Base-by-base conservation (phyloP, 2,329 filamentous ascomycete species). In the Aspergillus unguis region DNA sequence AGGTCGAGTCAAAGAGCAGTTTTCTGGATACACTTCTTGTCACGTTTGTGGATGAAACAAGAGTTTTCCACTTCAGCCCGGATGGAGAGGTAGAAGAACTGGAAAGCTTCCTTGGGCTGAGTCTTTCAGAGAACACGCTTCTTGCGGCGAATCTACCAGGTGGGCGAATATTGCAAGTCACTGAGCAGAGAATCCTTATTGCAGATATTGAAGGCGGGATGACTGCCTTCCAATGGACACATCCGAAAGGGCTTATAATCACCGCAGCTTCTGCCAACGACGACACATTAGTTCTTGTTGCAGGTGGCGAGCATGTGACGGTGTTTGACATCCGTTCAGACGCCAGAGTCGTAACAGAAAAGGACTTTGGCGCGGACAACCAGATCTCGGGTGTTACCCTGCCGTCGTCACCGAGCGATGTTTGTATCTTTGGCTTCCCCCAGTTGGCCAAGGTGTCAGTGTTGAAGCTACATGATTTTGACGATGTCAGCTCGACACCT, bases 381-480 rank as follows among this genome's bases (percentile, higher is more conserved):
- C 90, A 97, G 68, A 83, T 97, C 32, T 89, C 94, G 2, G 95
- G 92, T 62, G 78, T 97, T 7, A 85, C 92, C 43, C 80, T 94
- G 1, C 85, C 91, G 0, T 76, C 81, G 3, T 77, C 82, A 33
- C 75, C 86, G 10, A 75, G 79, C 4, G 77, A 82, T 44, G 75
- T 90, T 31, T 92, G 88, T 51, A 85, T 96, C 28, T 80, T 94
- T 11, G 92, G 91, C 1, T 94, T 95, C 71, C 97, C 92, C 84
- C 85, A 88, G 57, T 85, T 86, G n/a, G 88, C 90, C 5, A 83
- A 83, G 8, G 81, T 97, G 27, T 87, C 88, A 0, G 77, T 97
- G 32, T 76, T 96, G 41, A 80, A 86, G 53, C 69, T 95, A 25
- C 71, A 80, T 17, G 84, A 83, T 2, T 75, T 97, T 2, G 73